Base-by-base conservation (phyloP, 257 asterid species). In the Fraxinus cuspidata region DNA sequence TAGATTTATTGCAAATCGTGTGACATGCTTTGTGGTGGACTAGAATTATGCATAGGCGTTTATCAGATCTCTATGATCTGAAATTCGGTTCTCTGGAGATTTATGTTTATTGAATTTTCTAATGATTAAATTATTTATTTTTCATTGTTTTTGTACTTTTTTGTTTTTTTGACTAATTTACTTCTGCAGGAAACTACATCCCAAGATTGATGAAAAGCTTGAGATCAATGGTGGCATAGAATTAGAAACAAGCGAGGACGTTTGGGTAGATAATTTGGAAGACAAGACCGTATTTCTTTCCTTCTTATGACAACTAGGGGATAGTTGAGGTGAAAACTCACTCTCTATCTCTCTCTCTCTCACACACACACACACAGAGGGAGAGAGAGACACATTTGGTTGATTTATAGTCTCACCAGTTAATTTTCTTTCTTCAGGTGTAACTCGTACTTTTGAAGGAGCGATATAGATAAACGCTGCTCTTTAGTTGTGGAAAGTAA, bases 151-250 rank as follows among this genome's bases (percentile, higher is more conserved):
- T 60, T 58, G 11, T 66, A 38, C 16, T 74, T 74, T 51, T 56
- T 19, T 51, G 11, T 40, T 38, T 16, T 38, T 34, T 65, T 23
- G 58, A 37, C 65, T 79, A 32, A 42, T 63, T 77, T 42, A 75
- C 74, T 42, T 69, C 21, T 84, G 83, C 87, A 87, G 92, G 87
- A 83, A 78, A 70, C 77, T 72, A 82, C 28, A 68, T 29, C 83
- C 60, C 79, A 10, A 64, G 77, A 42, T 15, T n/a, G 82, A 37
- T 38, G 78, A 71, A 31, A 86, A 77, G n/a, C 75, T 60, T 35
- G 84, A 82, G 74, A 80, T 80, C 71, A 85, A 75, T 77, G 83
- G 78, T 34, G 34, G 34, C 34, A 31, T 31, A 31, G 34, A 31
- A 3, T 31, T 31, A 3, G 34, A 82, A 83, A 63, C 28, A 23